Evolutionary conservation across 805 yeast species (phyloP).

Genomic region (Candida endomychidarum): DNA sequence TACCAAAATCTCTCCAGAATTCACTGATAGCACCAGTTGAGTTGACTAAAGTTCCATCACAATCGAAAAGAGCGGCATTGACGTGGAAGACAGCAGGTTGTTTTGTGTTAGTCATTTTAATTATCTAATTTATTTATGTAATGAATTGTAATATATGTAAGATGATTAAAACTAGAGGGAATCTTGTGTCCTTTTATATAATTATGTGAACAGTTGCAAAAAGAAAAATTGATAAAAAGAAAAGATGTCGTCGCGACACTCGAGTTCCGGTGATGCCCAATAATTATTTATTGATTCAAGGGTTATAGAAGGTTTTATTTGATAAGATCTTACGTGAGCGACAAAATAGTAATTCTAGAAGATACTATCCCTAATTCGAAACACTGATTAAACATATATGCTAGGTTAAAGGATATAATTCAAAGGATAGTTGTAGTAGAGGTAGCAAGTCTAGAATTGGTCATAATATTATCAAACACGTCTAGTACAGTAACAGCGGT

Average conservation of each 20-base stretch:
- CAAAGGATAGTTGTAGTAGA: no score
- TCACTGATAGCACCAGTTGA: conserved; percentile 81
- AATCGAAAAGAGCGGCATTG: conserved; percentile 66
- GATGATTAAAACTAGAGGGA: not conserved
- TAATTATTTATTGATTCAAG: not conserved
- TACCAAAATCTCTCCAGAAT: conserved; percentile 76
- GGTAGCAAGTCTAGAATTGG: not conserved
- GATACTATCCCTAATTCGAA: no score
- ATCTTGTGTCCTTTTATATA: conserved; percentile 4
- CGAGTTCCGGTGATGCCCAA: not conserved
- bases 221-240: conserved; percentile 2
- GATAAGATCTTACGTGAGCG: not conserved
- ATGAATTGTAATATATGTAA: no score
- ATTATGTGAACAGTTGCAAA: not conserved
- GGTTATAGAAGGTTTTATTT: no score
- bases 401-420: no score
- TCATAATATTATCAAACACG: no score
- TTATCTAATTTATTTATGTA: conserved; percentile 11
- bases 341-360: no score
- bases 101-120: conserved; percentile 32
- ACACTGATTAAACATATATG: no score
- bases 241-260: not conserved
- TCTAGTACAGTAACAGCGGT: not conserved
- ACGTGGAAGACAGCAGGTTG: conserved; percentile 45
- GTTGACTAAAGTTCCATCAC: conserved; percentile 84